phyloP scores from a whole-genome alignment of 108 stramenopile genomes.

The Cyclostephanos invisitatus region DNA sequence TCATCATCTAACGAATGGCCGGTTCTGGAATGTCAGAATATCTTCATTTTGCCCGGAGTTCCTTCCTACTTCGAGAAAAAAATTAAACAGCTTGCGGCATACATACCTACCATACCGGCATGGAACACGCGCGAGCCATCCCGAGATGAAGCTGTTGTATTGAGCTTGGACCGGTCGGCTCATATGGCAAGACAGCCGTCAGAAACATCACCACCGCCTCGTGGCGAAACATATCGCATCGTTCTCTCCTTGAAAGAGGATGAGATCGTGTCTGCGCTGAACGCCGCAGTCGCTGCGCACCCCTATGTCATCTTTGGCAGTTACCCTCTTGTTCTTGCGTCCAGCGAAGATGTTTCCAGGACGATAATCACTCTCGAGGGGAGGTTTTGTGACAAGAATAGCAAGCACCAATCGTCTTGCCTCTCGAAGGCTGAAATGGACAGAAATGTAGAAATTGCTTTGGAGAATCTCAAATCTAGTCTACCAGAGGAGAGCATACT shows the following conservation, averaged over 20 bases:
- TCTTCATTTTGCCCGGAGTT: conserved; percentile 95
- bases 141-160: conserved; percentile 5
- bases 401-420: conserved; percentile 34
- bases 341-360: conserved; percentile 71
- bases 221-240: conserved; percentile 65
- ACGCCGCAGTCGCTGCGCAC: conserved; percentile 67
- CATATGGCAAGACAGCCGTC: not conserved
- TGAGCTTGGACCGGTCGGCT: conserved; percentile 7
- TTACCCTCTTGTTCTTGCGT: conserved; percentile 66
- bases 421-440: conserved; percentile 64
- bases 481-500: conserved; percentile 78
- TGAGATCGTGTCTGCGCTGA: conserved; percentile 69
- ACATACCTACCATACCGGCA: conserved; percentile 48
- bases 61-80: conserved; percentile 88
- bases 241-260: conserved; percentile 71
- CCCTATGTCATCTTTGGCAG: conserved; percentile 78
- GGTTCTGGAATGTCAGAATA: conserved; percentile 84
- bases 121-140: not conserved
- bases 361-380: conserved; percentile 87
- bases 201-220: conserved; percentile 13
- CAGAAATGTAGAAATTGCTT: conserved; percentile 60
- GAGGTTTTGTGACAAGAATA: conserved; percentile 31
- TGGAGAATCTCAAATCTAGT: conserved; percentile 71
- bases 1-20: conserved; percentile 68
- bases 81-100: conserved; percentile 74